Evolutionary conservation across 169 alveolate genomes (phyloP), one percentile per base, ranked within the genome.

Genomic region (Cryptosporidium muris): DNA sequence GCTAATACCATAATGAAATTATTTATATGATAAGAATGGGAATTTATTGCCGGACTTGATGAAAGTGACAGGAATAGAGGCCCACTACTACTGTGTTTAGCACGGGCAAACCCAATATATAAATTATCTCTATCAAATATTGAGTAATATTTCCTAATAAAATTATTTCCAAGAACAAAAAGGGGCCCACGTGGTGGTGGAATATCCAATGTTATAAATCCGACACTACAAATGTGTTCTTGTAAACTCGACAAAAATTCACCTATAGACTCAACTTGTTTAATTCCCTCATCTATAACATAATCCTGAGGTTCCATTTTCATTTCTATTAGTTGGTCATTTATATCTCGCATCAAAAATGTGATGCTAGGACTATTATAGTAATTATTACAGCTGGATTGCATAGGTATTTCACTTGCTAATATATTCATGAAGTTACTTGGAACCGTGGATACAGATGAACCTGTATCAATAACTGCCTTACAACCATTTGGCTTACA

Each of bases 381-480:
- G 14, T 56, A 82, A 11, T 12, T 42, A 11, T 25, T 45, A 36
- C 88, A 66, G 7, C 43, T 53, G n/a, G 66, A 58, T 38, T 82
- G 66, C 68, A 63, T n/a, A 12, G 85, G 85, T n/a, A 74, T 74
- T 11, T 14, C 66, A 40, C 49, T 62, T 36, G 85, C 45, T 1
- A 74, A 16, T 64, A 58, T 74, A 14, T 16, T 62, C 85, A 74
- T 74, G 16, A 74, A 74, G 40, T 11, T 58, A 58, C 85, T 74
- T 58, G 85, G 85, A 25, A 43, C 74, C 1, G 85, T 74, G 2
- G 85, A 74, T 12, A 74, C 85, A 7, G 85, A 92, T 52, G 97
- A 92, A 2, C 97, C 97, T 9, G 97, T 95, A 88, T 95, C 97
- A 12, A 95, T 92, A 7, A 97, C 97, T n/a, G 96, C 97, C 60